Percentiles rank a stretch among this genome's conserved stretches.
These are phyloP conservation scores for Dictyophora rubrovolvata DNA, from an alignment of 768 basidiomycete species.

Conservation along the genomic window DNA sequence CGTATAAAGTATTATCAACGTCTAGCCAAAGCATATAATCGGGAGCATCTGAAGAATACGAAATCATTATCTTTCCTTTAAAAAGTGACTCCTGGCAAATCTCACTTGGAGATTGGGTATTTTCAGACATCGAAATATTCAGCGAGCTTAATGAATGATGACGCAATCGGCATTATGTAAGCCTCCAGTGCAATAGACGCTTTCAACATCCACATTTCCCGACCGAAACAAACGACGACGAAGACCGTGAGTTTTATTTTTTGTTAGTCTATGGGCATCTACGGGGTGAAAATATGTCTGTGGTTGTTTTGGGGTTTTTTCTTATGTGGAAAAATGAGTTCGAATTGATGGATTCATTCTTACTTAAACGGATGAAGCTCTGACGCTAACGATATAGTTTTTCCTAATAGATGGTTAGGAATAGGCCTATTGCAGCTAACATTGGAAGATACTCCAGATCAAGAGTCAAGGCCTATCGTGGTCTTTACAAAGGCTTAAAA, in stretches of 20 bases:
- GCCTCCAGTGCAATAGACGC: neutral
- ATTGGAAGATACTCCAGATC: slow-evolving; percentile 79
- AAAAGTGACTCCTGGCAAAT: neutral
- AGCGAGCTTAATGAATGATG: too few relatives aligned
- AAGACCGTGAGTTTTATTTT: slow-evolving; percentile 8
- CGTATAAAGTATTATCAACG: slow-evolving; percentile 85
- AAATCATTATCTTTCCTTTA: neutral
- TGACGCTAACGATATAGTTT: neutral
- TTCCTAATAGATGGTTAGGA: slow-evolving; percentile 65
- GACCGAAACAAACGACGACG: slow-evolving; percentile 1
- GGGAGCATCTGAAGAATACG: slow-evolving; percentile 33
- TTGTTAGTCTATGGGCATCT: neutral
- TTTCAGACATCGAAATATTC: neutral
- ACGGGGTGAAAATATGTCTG: neutral
- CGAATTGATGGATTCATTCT: slow-evolving; percentile 24
- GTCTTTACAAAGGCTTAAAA: slow-evolving; percentile 78
- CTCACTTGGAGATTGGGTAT: neutral
- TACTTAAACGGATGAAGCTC: slow-evolving; percentile 25
- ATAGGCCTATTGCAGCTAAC: slow-evolving; percentile 72
- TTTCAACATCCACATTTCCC: slow-evolving; percentile 2
- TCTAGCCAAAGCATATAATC: slow-evolving; percentile 65
- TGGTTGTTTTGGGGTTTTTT: neutral
- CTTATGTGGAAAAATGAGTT: neutral
- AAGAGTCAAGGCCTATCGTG: slow-evolving; percentile 69
- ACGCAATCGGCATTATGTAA: neutral